Percentiles rank a stretch among this genome's conserved stretches.
Conservation (phyloP, 192 early-diverging fungal species). For the Backusella circina region DNA sequence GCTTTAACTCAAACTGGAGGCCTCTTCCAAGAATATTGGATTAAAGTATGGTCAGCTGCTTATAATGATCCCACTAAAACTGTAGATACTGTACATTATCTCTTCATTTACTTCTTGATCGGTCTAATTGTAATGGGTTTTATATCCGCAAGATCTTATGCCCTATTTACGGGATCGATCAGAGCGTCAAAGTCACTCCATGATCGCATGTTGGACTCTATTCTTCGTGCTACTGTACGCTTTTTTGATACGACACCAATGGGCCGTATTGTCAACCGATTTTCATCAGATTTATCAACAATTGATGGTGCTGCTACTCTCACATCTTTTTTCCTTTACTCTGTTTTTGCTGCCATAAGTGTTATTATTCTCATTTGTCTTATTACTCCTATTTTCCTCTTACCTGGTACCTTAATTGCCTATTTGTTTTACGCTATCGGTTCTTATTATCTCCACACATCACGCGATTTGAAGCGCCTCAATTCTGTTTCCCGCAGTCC, state of each 20-base stretch:
- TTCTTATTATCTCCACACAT: slow-evolving; percentile 54
- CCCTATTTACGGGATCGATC: slow-evolving; percentile 46
- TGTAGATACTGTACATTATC: slow-evolving; percentile 55
- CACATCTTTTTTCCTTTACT: slow-evolving; percentile 40
- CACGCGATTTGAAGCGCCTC: slow-evolving; percentile 84
- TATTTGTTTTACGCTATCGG: slow-evolving; percentile 49
- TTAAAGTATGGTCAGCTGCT: slow-evolving; percentile 54
- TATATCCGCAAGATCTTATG: slow-evolving; percentile 35
- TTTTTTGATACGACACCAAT: slow-evolving; percentile 90
- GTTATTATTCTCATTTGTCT: slow-evolving; percentile 50
- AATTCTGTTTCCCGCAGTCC: slow-evolving; percentile 73
- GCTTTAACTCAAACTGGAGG: slow-evolving; percentile 32
- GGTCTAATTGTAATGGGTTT: slow-evolving; percentile 42
- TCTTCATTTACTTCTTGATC: slow-evolving; percentile 56
- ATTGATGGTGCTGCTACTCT: slow-evolving; percentile 64
- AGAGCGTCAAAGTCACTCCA: slow-evolving; percentile 57
- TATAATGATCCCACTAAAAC: slow-evolving; percentile 18
- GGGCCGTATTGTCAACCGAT: slow-evolving; percentile 79
- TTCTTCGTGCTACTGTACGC: slow-evolving; percentile 66
- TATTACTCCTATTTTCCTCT: slow-evolving; percentile 63
- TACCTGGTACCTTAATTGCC: slow-evolving; percentile 32
- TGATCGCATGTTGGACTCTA: slow-evolving; percentile 44
- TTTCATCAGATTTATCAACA: slow-evolving; percentile 80
- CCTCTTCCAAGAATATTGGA: slow-evolving; percentile 59
- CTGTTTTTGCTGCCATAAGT: slow-evolving; percentile 46